These are phyloP conservation scores for Myriosclerotinia curreyana DNA, from an alignment of 2,329 filamentous ascomycete species.

Conservation along the genomic window DNA sequence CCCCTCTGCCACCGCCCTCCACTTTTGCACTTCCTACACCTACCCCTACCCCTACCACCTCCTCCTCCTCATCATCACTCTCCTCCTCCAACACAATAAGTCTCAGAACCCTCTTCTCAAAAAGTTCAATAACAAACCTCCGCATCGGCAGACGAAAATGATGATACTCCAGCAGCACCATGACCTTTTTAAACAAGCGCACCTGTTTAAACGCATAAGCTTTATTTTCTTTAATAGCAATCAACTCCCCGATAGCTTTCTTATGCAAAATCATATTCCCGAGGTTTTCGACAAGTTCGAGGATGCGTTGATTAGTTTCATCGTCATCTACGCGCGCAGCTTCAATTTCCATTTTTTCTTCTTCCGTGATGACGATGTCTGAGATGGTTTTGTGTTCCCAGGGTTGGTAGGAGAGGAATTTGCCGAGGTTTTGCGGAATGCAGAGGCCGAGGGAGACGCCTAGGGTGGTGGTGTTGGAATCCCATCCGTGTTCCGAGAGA, in stretches of 20 bases:
- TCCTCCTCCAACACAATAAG: slow-evolving; percentile 75
- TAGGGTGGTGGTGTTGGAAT: slow-evolving; percentile 78
- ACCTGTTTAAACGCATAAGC: slow-evolving; percentile 72
- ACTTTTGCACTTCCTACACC: slow-evolving; percentile 49
- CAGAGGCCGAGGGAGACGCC: slow-evolving; percentile 85
- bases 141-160: slow-evolving; percentile 85
- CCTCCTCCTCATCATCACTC: slow-evolving; percentile 41
- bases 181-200: slow-evolving; percentile 77
- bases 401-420: slow-evolving; percentile 68
- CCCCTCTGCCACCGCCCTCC: too few species aligned
- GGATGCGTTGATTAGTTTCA: slow-evolving; percentile 66
- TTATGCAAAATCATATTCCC: slow-evolving; percentile 93
- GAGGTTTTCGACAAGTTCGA: slow-evolving; percentile 82
- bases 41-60: slow-evolving; percentile 46
- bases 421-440: slow-evolving; percentile 73
- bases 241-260: slow-evolving; percentile 77
- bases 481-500: slow-evolving; percentile 85
- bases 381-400: slow-evolving; percentile 47
- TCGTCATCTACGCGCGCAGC: slow-evolving; percentile 55
- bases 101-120: slow-evolving; percentile 84
- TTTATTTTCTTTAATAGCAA: slow-evolving; percentile 73
- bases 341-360: slow-evolving; percentile 47
- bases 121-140: slow-evolving; percentile 88
- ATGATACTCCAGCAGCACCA: slow-evolving; percentile 81
- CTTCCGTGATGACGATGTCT: slow-evolving; percentile 41